phyloP scores from a whole-genome alignment of 345 rosid species.

The Durio zibethinus region DNA sequence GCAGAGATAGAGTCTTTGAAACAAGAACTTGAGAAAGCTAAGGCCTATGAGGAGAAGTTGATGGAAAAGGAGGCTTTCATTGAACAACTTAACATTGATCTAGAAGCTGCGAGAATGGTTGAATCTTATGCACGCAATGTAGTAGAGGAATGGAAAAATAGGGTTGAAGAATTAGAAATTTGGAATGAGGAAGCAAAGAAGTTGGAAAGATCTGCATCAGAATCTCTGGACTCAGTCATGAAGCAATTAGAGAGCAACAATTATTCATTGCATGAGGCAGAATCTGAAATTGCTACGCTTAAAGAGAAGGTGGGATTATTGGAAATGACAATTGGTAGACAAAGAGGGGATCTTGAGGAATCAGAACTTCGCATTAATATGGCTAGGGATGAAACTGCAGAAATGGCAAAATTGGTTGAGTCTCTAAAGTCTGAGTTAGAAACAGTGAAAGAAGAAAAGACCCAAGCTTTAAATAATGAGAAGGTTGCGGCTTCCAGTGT shows the following conservation, averaged over 20 bases:
- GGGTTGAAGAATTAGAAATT: conserved; percentile 61
- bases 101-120: conserved; percentile 84
- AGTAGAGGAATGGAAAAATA: conserved; percentile 67
- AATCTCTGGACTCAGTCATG: conserved; percentile 78
- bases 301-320: conserved; percentile 67
- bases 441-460: conserved; percentile 63
- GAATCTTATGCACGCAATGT: conserved; percentile 76
- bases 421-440: conserved; percentile 58
- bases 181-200: conserved; percentile 55
- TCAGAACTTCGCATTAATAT: conserved; percentile 36
- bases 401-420: conserved; percentile 41
- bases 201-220: conserved; percentile 79
- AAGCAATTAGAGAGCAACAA: conserved; percentile 75
- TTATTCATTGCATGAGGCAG: conserved; percentile 64
- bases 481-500: conserved; percentile 71
- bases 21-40: conserved; percentile 57
- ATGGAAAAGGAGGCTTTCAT: conserved; percentile 53
- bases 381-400: conserved; percentile 51
- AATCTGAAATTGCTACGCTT: conserved; percentile 54
- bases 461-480: conserved; percentile 67
- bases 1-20: conserved; percentile 57
- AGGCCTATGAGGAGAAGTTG: conserved; percentile 47
- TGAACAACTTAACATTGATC: conserved; percentile 72
- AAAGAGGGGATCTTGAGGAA: conserved; percentile 66
- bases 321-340: conserved; percentile 68